Evolutionary conservation across 805 yeast species (phyloP).

Genomic region (Clavispora santaluciae): DNA sequence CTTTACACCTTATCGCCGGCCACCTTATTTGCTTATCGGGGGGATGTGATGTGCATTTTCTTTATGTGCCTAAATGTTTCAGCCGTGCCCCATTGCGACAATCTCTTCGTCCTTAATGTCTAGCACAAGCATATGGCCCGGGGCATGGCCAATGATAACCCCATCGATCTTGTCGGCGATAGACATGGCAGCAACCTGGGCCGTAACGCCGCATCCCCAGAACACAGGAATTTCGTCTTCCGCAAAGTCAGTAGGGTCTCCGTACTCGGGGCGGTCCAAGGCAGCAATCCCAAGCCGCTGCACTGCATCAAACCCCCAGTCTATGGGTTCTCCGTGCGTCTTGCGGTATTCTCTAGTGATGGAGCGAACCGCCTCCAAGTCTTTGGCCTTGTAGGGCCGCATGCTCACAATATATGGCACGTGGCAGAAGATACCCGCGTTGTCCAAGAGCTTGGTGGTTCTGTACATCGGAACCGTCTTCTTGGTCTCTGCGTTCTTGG

Average conservation of each 20-base stretch:
- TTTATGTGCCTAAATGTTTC: too few relatives aligned
- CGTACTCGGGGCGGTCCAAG: conserved; percentile 31
- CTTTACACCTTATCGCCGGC: too few relatives aligned
- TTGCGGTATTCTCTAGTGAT: conserved; percentile 25
- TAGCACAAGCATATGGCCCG: conserved; percentile 34
- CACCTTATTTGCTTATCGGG: too few relatives aligned
- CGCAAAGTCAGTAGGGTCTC: conserved; percentile 25
- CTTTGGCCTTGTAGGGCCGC: conserved; percentile 32
- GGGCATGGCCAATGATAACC: conserved; percentile 28
- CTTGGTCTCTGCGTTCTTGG: conserved; percentile 17
- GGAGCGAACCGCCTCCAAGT: conserved; percentile 24
- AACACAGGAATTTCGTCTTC: conserved; percentile 38
- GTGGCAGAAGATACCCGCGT: conserved; percentile 26
- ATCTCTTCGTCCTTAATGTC: conserved; percentile 24
- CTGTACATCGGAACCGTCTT: conserved; percentile 12
- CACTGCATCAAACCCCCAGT: conserved; percentile 36
- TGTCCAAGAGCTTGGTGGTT: conserved; percentile 10
- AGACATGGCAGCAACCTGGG: conserved; percentile 29
- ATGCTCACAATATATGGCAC: conserved; percentile 38
- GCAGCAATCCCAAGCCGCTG: conserved; percentile 30
- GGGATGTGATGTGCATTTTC: too few relatives aligned
- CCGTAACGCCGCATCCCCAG: conserved; percentile 44
- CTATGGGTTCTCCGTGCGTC: conserved; percentile 40
- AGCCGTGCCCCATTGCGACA: neutral
- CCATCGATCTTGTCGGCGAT: conserved; percentile 25